These are phyloP conservation scores for Ophiostoma angusticollis DNA, from an alignment of 2,329 filamentous ascomycete species.

Conservation along the genomic window DNA sequence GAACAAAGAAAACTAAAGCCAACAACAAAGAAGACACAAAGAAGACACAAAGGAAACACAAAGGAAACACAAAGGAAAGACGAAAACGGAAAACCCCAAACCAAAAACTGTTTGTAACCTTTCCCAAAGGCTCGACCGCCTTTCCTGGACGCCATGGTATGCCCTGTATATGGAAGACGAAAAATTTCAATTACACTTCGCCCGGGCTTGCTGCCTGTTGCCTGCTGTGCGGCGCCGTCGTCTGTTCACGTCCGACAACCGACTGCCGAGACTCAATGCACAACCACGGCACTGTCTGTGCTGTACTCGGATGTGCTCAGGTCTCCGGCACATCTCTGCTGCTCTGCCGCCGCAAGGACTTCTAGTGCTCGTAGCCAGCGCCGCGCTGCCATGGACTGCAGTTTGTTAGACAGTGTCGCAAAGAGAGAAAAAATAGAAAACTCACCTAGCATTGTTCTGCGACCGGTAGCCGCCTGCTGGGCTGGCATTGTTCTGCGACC, in stretches of 20 bases:
- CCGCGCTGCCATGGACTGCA: slow-evolving; percentile 43
- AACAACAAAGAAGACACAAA: no score
- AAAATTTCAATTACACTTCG: neutral
- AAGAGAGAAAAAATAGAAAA: neutral
- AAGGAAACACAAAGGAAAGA: neutral
- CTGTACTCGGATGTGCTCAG: no score
- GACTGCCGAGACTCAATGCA: no score
- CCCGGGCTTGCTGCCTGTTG: no score
- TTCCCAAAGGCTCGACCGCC: neutral
- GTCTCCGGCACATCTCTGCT: no score
- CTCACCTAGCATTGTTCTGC: slow-evolving; percentile 25
- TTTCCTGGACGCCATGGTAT: slow-evolving; percentile 10
- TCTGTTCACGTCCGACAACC: no score
- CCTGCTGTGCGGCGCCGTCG: no score
- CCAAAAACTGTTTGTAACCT: neutral
- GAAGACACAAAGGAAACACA: neutral
- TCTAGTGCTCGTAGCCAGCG: slow-evolving; percentile 35
- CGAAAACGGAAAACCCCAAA: neutral
- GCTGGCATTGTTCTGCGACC: slow-evolving; percentile 19
- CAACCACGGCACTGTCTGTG: no score
- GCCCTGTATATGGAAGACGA: slow-evolving; percentile 2
- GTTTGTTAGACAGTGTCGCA: slow-evolving; percentile 15
- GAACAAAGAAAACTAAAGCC: no score
- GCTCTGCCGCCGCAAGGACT: no score
- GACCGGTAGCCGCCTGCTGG: slow-evolving; percentile 17